phyloP scores from a whole-genome alignment of 352 stramenopile genomes.

The Globisporangium abappressorium region DNA sequence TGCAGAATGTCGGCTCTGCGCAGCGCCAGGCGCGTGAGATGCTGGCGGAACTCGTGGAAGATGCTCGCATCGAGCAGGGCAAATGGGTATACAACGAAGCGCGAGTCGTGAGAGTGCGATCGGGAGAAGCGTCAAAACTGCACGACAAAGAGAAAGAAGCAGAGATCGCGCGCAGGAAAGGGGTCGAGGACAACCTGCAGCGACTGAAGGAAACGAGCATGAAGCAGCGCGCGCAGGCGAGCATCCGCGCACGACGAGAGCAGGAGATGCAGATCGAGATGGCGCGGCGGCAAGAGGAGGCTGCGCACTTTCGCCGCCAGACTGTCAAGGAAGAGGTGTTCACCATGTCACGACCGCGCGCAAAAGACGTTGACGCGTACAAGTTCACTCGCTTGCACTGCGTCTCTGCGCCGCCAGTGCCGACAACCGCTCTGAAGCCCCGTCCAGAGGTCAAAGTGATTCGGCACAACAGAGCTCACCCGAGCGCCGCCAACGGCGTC shows the following conservation, averaged over 20 bases:
- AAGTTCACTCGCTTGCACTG: conserved; percentile 56
- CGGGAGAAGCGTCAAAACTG: conserved; percentile 29
- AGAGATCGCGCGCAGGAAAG: conserved; percentile 26
- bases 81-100: conserved; percentile 56
- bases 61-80: conserved; percentile 43
- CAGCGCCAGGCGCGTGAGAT: conserved; percentile 61
- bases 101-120: conserved; percentile 29
- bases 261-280: conserved; percentile 30
- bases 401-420: conserved; percentile 12
- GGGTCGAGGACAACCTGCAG: conserved; percentile 46
- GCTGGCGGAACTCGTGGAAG: conserved; percentile 45
- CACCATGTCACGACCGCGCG: conserved; percentile 28
- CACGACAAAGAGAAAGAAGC: conserved; percentile 24
- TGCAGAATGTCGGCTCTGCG: conserved; percentile 58
- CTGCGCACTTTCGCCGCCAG: conserved; percentile 22
- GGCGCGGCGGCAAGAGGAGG: conserved; percentile 26
- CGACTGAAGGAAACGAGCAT: conserved; percentile 35
- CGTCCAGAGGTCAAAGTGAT: conserved; percentile 44
- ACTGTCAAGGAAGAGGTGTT: conserved; percentile 41
- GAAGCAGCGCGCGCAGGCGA: conserved; percentile 45
- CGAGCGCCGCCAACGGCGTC: conserved; percentile 27
- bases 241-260: conserved; percentile 30
- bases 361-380: conserved; percentile 49
- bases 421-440: conserved; percentile 3
- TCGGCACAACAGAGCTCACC: conserved; percentile 44